These are phyloP conservation scores for Suillus alpinus DNA, from an alignment of 768 basidiomycete genomes.

Conservation along the genomic window DNA sequence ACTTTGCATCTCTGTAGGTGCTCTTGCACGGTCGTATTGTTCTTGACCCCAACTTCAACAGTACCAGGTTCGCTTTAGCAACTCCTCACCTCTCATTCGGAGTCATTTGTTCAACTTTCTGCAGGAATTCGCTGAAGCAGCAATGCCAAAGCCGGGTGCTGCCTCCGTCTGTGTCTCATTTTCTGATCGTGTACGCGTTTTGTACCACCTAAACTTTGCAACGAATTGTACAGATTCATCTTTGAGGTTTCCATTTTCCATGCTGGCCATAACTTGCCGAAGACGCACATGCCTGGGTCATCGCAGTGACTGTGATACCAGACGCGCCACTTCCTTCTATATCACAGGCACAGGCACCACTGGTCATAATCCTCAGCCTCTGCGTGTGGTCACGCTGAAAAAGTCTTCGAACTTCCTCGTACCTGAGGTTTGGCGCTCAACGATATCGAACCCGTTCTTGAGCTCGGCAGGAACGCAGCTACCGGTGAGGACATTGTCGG, in stretches of 20 bases:
- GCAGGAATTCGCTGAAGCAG: neutral
- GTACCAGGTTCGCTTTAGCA: neutral
- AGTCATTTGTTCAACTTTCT: neutral
- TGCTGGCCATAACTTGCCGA: neutral
- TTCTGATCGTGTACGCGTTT: neutral
- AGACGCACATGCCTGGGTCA: neutral
- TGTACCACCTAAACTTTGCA: neutral
- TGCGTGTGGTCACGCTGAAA: neutral
- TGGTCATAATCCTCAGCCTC: neutral
- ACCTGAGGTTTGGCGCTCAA: neutral
- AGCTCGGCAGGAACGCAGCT: neutral
- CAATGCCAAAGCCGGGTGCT: neutral
- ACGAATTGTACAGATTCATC: neutral
- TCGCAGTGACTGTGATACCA: neutral
- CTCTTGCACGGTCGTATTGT: neutral
- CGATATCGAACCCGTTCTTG: neutral
- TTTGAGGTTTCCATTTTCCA: neutral
- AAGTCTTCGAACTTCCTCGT: neutral
- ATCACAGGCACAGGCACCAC: neutral
- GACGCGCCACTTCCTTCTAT: neutral
- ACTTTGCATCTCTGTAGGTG: neutral
- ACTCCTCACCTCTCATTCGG: neutral
- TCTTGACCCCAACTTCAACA: neutral
- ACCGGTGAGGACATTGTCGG: neutral
- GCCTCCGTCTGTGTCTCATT: neutral